Percentiles rank a stretch among this genome's conserved stretches.
Evolutionary conservation across 345 rosid species (phyloP).

Genomic region (Geranium brycei): DNA sequence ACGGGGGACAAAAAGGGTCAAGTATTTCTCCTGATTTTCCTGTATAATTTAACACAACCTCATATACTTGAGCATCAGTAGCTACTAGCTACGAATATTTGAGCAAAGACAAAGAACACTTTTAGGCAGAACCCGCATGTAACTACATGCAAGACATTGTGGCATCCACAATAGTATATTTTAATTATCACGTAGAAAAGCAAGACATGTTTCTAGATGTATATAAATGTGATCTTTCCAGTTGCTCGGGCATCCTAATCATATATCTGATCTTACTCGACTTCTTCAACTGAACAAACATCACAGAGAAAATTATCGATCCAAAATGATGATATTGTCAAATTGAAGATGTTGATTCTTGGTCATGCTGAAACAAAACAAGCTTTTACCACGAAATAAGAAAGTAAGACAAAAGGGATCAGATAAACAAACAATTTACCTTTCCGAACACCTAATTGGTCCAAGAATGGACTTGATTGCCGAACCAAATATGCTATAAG

Average conservation of each 20-base stretch:
- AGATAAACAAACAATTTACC: constrained; percentile 26
- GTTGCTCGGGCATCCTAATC: neutral
- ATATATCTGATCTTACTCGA: neutral
- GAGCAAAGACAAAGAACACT: neutral
- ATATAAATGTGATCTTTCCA: neutral
- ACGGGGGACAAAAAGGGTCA: no score
- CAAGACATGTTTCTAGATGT: neutral
- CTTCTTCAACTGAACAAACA: neutral
- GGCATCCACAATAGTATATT: neutral
- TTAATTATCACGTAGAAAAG: neutral
- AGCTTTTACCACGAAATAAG: no score
- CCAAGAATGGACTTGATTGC: constrained; percentile 82
- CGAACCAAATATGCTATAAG: constrained; percentile 82
- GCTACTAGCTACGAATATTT: neutral
- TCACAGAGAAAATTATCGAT: neutral
- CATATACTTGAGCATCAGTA: neutral
- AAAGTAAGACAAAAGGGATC: neutral
- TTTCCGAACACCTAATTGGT: constrained; percentile 75
- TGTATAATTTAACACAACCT: neutral
- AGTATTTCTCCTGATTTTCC: neutral
- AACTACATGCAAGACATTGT: neutral
- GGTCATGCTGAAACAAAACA: neutral
- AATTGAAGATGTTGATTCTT: neutral
- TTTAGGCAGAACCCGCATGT: neutral
- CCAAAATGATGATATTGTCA: neutral